Evolutionary conservation across 2,329 filamentous ascomycete species (phyloP), one percentile per base, ranked within the genome.

Genomic region (Stemphylium vesicarium): DNA sequence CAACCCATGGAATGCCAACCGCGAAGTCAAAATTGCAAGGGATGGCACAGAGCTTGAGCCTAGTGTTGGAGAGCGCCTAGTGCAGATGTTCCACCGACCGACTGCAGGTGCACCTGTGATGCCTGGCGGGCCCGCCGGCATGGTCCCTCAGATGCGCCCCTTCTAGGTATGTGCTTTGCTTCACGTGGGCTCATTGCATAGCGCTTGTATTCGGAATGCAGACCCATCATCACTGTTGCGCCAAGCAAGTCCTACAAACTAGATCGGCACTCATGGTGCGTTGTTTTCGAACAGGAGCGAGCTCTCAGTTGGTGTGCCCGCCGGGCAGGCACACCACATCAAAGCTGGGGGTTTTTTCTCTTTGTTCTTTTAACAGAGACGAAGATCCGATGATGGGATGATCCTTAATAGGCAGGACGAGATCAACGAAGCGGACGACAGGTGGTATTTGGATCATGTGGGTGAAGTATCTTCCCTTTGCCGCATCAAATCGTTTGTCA

Each of bases 41-140:
- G 94, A 98, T 68, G 94, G 94, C 2, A 98, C 94, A 0, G 94
- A 98, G 74, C 80, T 98, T 48, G 94, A 98, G 75, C 90, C 93
- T 24, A 85, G 82, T 26, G 85, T 96, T 38, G 94, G 93, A 4
- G 85, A 86, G 65, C 86, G 86, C 65, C 79, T 98, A 49, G 81
- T 96, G 59, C 86, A 87, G 39, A 83, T 97, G 67, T 97, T 98
- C 75, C 88, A 73, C 57, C 68, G 71, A 13, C 53, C 68, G 7
- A 66, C 56, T 44, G 58, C 68, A 33, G 61, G 58, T 26, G 57
- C 53, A 18, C 57, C 67, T 64, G 60, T 52, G 53, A 54, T 62
- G 65, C 36, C 55, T 43, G 63, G 65, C 33, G 61, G 61, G 15
- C 59, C 68, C 39, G 61, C 61, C 7, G 53, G 48, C 40, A 69